phyloP scores from a whole-genome alignment of 495 filamentous ascomycete species.

The Lophium mytilinum region DNA sequence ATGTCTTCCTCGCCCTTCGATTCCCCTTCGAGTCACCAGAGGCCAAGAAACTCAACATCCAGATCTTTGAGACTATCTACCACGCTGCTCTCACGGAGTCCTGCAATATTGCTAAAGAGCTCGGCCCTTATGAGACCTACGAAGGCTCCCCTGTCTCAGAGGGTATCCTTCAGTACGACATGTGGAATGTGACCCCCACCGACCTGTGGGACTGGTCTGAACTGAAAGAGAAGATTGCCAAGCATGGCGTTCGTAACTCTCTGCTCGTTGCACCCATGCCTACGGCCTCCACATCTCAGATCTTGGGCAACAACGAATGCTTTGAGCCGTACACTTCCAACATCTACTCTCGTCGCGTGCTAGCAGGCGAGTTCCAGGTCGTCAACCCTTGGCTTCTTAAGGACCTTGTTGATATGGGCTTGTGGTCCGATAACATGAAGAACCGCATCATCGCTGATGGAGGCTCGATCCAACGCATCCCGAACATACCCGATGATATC shows the following conservation, averaged over 20 bases:
- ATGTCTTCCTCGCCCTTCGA: constrained; percentile 94
- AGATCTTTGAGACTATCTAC: constrained; percentile 99
- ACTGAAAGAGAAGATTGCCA: constrained; percentile 81
- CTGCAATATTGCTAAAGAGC: constrained; percentile 69
- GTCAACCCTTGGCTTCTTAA: constrained; percentile 99
- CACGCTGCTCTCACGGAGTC: constrained; percentile 89
- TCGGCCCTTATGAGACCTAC: constrained; percentile 82
- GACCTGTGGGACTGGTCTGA: constrained; percentile 94
- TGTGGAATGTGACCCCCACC: constrained; percentile 92
- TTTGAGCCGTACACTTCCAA: constrained; percentile 99
- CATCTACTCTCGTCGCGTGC: constrained; percentile 96
- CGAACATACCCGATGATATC: constrained; percentile 90
- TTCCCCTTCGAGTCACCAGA: constrained; percentile 94
- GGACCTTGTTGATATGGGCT: constrained; percentile 93
- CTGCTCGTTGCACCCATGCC: constrained; percentile 96
- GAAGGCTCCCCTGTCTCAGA: constrained; percentile 89
- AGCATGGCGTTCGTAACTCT: constrained; percentile 90
- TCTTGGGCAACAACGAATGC: constrained; percentile 97
- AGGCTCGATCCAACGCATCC: constrained; percentile 91
- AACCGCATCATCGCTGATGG: constrained; percentile 98
- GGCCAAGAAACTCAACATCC: constrained; percentile 86
- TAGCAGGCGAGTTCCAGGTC: constrained; percentile 98
- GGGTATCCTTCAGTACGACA: constrained; percentile 95
- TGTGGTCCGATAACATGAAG: constrained; percentile 99
- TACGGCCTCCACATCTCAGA: constrained; percentile 91